Evolutionary conservation across 2,329 filamentous ascomycete species (phyloP).

Genomic region (Didymella glomerata): DNA sequence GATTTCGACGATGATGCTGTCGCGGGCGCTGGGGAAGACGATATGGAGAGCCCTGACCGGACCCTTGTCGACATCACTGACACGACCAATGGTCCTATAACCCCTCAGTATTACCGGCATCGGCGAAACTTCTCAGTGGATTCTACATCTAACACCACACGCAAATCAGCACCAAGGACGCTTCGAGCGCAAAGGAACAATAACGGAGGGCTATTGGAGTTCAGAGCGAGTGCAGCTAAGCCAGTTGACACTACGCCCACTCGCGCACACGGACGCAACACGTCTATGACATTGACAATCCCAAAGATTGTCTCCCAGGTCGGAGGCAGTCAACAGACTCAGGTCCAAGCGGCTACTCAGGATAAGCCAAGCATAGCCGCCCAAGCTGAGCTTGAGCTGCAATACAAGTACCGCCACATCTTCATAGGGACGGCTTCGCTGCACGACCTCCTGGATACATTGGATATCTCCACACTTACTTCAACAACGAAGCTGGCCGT

Average conservation of each 20-base stretch:
- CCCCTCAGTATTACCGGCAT: neutral
- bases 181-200: constrained; percentile 16
- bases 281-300: constrained; percentile 36
- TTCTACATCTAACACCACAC: neutral
- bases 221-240: constrained; percentile 30
- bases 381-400: constrained; percentile 38
- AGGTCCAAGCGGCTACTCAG: constrained; percentile 5
- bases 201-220: constrained; percentile 33
- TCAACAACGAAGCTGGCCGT: constrained; percentile 34
- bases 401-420: constrained; percentile 47
- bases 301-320: neutral
- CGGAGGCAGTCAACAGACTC: neutral
- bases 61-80: neutral
- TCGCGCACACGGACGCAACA: constrained; percentile 30
- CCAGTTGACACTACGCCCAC: constrained; percentile 8
- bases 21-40: neutral
- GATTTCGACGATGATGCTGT: neutral
- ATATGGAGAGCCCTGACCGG: neutral
- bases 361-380: constrained; percentile 5
- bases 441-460: constrained; percentile 40
- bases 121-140: neutral
- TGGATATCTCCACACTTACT: constrained; percentile 32
- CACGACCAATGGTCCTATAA: neutral
- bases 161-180: neutral
- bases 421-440: constrained; percentile 46